phyloP scores from a whole-genome alignment of 164 flowering plant species.

The Cinnamomum chago region DNA sequence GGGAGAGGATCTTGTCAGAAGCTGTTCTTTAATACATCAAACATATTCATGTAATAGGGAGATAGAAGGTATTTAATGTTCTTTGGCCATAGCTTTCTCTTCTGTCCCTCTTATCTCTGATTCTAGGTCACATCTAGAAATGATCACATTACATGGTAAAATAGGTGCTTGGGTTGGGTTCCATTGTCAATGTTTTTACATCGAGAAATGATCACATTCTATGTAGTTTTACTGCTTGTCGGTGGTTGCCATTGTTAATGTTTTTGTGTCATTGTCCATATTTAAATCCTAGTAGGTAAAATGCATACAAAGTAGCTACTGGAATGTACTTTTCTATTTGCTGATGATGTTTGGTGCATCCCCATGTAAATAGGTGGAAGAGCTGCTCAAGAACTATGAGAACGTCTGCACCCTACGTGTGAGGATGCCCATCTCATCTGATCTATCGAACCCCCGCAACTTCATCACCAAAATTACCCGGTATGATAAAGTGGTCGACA shows the following conservation, averaged over 20 bases:
- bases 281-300: neutral
- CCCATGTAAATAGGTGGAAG: conserved; percentile 30
- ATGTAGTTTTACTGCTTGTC: too few species aligned
- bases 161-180: too few species aligned
- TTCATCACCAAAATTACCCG: conserved; percentile 38
- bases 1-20: too few species aligned
- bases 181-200: too few species aligned
- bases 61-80: too few species aligned
- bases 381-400: conserved; percentile 39
- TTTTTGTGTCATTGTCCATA: neutral
- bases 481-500: conserved; percentile 39
- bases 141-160: too few species aligned
- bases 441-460: conserved; percentile 36
- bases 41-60: too few species aligned
- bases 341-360: neutral
- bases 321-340: neutral
- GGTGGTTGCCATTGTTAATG: neutral
- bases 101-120: too few species aligned
- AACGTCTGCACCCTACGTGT: conserved; percentile 41
- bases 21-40: too few species aligned
- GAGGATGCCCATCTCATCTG: conserved; percentile 44
- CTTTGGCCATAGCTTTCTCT: too few species aligned
- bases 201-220: too few species aligned
- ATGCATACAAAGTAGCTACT: neutral
- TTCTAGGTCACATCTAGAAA: too few species aligned